phyloP scores from a whole-genome alignment of 2,329 filamentous ascomycete genomes.

The Xylaria hypoxylon region DNA sequence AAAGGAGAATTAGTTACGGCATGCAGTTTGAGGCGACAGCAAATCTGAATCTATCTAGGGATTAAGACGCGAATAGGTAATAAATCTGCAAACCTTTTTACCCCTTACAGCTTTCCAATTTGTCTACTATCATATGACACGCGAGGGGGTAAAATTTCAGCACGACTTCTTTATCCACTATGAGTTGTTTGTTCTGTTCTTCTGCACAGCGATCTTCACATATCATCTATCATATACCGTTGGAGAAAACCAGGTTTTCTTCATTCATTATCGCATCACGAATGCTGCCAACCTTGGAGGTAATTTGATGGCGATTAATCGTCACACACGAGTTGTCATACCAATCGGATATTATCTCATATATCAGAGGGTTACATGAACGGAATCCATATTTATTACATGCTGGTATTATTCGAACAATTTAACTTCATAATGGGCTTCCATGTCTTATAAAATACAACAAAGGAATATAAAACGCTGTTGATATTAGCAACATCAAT shows the following conservation, averaged over 20 bases:
- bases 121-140: not conserved
- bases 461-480: slow-evolving; percentile 3
- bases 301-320: not conserved
- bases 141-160: not conserved
- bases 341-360: not conserved
- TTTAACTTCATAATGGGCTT: slow-evolving; percentile 13
- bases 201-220: not conserved
- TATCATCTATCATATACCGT: slow-evolving; percentile 12
- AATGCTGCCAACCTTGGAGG: not conserved
- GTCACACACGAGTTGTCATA: slow-evolving; percentile 5
- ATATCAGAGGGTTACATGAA: slow-evolving; percentile 4
- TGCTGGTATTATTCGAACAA: slow-evolving; percentile 10
- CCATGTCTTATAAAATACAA: slow-evolving; percentile 16
- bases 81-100: too few relatives aligned
- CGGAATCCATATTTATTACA: not conserved
- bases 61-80: not conserved
- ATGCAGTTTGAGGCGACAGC: not conserved
- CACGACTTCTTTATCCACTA: not conserved
- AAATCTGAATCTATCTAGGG: not conserved
- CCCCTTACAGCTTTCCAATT: not conserved
- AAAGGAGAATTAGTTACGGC: not conserved
- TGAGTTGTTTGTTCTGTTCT: not conserved
- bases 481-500: slow-evolving; percentile 5
- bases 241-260: not conserved
- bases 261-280: not conserved